Evolutionary conservation across 2,329 filamentous ascomycete genomes (phyloP).

Genomic region (Colletotrichum echinochloae): DNA sequence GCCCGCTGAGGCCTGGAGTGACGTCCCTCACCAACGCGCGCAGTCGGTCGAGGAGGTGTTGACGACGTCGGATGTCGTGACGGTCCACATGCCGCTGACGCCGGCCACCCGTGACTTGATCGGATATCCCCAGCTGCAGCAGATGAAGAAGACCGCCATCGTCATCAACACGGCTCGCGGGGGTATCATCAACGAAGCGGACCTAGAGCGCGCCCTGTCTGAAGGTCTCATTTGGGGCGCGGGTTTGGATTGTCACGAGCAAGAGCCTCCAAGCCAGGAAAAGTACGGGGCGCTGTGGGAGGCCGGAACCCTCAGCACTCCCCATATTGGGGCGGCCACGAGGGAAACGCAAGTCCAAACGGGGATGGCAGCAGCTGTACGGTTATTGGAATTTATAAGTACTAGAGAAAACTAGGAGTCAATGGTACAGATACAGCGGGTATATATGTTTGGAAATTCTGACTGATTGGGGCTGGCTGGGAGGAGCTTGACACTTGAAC

Average conservation of each 20-base stretch:
- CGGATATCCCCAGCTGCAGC: slow-evolving; percentile 45
- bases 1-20: slow-evolving; percentile 48
- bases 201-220: slow-evolving; percentile 48
- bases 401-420: neutral
- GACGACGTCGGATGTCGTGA: slow-evolving; percentile 49
- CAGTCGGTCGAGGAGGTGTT: slow-evolving; percentile 50
- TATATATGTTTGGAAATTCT: neutral
- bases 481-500: neutral
- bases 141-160: slow-evolving; percentile 54
- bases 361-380: slow-evolving; percentile 45
- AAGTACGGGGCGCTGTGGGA: slow-evolving; percentile 51
- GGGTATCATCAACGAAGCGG: slow-evolving; percentile 54
- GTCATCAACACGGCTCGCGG: slow-evolving; percentile 56
- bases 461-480: no score
- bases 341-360: slow-evolving; percentile 48
- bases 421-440: neutral
- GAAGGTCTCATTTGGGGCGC: slow-evolving; percentile 54
- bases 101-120: slow-evolving; percentile 50
- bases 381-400: slow-evolving; percentile 42
- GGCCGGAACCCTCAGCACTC: slow-evolving; percentile 54
- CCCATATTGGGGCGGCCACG: slow-evolving; percentile 61
- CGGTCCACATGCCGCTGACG: slow-evolving; percentile 53
- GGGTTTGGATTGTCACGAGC: slow-evolving; percentile 54
- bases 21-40: slow-evolving; percentile 49
- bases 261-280: slow-evolving; percentile 53